Conservation (phyloP, 768 basidiomycete genomes). For the Gloeostereum incarnatum region DNA sequence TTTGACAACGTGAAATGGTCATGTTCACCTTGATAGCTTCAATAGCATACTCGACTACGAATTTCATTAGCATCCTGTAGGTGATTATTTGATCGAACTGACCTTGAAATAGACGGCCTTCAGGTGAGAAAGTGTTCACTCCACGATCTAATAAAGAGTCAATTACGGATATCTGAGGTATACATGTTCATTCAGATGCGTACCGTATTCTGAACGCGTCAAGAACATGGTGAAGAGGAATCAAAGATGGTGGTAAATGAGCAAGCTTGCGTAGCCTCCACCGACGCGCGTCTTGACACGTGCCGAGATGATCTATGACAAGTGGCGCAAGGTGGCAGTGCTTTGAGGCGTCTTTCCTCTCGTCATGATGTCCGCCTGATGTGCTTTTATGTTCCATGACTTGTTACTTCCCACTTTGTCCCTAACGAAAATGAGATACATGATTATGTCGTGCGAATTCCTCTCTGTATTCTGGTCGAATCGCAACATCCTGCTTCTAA, state of each 20-base stretch:
- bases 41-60: conserved; percentile 94
- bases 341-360: no score
- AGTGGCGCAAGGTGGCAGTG: no score
- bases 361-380: no score
- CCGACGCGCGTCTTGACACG: conserved; percentile 46
- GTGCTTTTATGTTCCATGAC: no score
- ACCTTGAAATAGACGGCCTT: conserved; percentile 99
- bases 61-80: conserved; percentile 11
- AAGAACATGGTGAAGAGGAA: conserved; percentile 59
- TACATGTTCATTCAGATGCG: conserved; percentile 9
- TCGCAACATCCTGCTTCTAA: no score
- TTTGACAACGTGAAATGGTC: background rate
- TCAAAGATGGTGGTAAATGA: conserved; percentile 15
- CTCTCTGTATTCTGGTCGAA: no score
- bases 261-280: conserved; percentile 22
- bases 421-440: no score
- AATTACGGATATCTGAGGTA: background rate
- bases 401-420: no score
- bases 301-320: no score
- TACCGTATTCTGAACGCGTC: conserved; percentile 94
- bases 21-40: conserved; percentile 93
- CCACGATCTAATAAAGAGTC: conserved; percentile 61
- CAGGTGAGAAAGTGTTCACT: conserved; percentile 98
- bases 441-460: no score
- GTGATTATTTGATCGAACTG: conserved; percentile 4